phyloP scores from a whole-genome alignment of 805 yeast genomes.

The Nakazawaea laoshanensis region DNA sequence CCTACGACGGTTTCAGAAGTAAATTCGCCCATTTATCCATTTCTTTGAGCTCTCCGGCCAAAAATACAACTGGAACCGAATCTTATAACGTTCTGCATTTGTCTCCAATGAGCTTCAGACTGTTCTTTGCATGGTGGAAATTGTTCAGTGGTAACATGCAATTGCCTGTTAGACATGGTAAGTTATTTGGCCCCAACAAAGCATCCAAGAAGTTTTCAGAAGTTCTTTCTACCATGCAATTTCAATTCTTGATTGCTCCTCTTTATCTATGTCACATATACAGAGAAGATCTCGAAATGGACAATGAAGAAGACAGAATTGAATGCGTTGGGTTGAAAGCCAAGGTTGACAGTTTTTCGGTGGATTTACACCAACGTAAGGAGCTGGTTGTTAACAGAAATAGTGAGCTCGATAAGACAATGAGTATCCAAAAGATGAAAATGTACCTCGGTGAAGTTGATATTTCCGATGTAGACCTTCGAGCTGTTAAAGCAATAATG shows the following conservation, averaged over 20 bases:
- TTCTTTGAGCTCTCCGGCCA: constrained; percentile 39
- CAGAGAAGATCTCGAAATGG: constrained; percentile 32
- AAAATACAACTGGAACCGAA: constrained; percentile 10
- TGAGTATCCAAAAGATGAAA: constrained; percentile 35
- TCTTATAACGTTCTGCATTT: constrained; percentile 70
- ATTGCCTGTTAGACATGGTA: constrained; percentile 72
- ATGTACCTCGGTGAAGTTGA: constrained; percentile 62
- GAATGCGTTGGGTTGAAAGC: constrained; percentile 69
- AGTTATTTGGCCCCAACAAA: constrained; percentile 49
- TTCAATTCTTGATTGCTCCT: constrained; percentile 64
- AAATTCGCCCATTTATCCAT: constrained; percentile 72
- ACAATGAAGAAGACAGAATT: constrained; percentile 31
- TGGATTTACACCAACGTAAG: constrained; percentile 63
- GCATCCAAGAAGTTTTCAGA: constrained; percentile 63
- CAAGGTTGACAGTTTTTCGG: constrained; percentile 40
- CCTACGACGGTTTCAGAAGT: constrained; percentile 73
- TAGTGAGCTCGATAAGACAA: constrained; percentile 37
- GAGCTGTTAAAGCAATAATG: constrained; percentile 45
- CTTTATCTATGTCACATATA: constrained; percentile 69
- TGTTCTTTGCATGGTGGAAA: constrained; percentile 81
- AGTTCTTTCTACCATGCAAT: constrained; percentile 71
- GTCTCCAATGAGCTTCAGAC: constrained; percentile 57
- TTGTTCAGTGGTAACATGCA: constrained; percentile 73
- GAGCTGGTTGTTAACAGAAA: constrained; percentile 36
- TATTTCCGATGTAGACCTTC: constrained; percentile 46